Conservation (phyloP, 2,329 filamentous ascomycete species). For the Graphiopsis chlorocephala region DNA sequence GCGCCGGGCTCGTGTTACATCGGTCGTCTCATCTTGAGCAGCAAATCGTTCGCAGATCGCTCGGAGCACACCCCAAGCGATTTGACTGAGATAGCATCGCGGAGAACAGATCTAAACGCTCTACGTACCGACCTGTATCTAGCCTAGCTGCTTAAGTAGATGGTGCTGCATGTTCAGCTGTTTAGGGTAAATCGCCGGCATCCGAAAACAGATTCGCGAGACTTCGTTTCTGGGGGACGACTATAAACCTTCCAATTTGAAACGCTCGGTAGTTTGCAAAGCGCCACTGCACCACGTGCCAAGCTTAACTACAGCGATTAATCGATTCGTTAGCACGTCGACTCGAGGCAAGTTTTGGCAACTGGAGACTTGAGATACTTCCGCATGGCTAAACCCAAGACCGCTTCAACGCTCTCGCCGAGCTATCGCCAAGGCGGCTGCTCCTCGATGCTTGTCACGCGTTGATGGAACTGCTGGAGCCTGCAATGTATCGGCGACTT, state of each 20-base stretch:
- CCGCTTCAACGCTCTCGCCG: neutral
- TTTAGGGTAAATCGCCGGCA: neutral
- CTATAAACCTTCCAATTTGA: neutral
- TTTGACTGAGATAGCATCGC: neutral
- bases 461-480: neutral
- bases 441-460: neutral
- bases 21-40: neutral
- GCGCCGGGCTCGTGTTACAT: neutral
- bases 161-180: neutral
- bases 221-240: neutral
- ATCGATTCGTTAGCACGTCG: neutral
- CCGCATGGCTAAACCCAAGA: neutral
- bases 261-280: neutral
- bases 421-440: neutral
- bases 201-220: neutral
- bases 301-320: neutral
- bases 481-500: slow-evolving; percentile 5
- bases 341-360: neutral
- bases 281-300: neutral
- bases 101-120: too few relatives aligned
- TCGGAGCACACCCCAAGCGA: neutral
- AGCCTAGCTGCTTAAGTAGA: neutral
- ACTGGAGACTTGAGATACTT: neutral
- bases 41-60: neutral
- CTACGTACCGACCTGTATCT: too few relatives aligned